Base-by-base conservation (phyloP, 2,329 filamentous ascomycete genomes). In the Hymenoscyphus salicellus region DNA sequence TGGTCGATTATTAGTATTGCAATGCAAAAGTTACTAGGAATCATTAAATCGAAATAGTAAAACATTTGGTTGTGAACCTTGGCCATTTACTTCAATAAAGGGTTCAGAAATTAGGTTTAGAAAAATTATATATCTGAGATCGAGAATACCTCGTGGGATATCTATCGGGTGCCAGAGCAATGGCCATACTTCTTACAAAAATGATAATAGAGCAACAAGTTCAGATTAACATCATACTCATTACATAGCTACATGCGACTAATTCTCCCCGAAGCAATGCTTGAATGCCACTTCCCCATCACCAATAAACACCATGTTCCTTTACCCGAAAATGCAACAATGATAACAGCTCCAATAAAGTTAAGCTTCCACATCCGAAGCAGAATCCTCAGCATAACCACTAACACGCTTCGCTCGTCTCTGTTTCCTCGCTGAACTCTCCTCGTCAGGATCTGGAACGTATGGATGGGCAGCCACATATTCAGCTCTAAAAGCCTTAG, bases 381-480 rank as follows among this genome's bases (percentile, higher is more conserved):
- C 72, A 30, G 73, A 73, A 63, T 73, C 69, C 63, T 75, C 74
- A 6, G 73, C 73, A 64, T 76, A 76, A 11, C 72, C 75, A 67
- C 70, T 72, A 7, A 72, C 69, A 62, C 70, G 68, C 65, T 75
- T 76, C 11, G 74, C 75, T 67, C 67, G 71, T 63, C 75, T 71
- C 63, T 76, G 74, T 62, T 74, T 70, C 58, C 68, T 72, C 49
- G 67, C 68, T 20, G 70, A 72, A 57, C 68, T 75, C 30, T 71
- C 70, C 58, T 77, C 77, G 41, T 74, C 73, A 38, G 75, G 74
- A n/a, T 70, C 73, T 6, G 77, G 72, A n/a, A 76, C 65, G 46
- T 78, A 78, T 2, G 84, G 83, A 71, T 88, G 79, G 3, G 82
- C 81, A 65, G 75, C 78, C 63, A 84, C 82, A 66, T 86, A 89